These are phyloP conservation scores for Debaryomycetaceae sp. DNA, from an alignment of 1,139 yeast genomes.

Conservation along the genomic window DNA sequence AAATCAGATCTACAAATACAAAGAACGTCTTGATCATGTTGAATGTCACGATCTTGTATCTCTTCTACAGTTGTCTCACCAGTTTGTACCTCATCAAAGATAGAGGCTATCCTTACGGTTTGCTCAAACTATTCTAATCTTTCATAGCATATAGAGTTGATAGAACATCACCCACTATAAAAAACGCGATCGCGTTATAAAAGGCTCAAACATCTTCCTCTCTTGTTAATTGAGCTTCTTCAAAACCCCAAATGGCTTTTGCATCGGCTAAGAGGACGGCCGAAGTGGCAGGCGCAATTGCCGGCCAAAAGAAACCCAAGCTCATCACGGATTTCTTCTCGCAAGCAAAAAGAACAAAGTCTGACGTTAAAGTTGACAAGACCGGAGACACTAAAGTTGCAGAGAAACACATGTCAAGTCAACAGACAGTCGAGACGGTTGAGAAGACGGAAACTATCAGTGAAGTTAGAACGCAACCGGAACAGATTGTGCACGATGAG, in stretches of 20 bases:
- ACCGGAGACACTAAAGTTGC: slow-evolving; percentile 1
- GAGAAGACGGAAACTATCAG: neutral
- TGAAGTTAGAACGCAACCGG: neutral
- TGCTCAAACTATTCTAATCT: slow-evolving; percentile 28
- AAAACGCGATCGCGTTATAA: neutral
- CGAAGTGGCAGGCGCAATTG: neutral
- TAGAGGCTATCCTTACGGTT: slow-evolving; percentile 36
- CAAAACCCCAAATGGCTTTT: neutral
- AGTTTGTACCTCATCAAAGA: slow-evolving; percentile 41
- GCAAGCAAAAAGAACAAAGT: slow-evolving; percentile 5
- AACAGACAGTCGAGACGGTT: neutral
- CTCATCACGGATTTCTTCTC: slow-evolving; percentile 23
- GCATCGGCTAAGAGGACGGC: neutral
- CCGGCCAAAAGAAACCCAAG: slow-evolving; percentile 8
- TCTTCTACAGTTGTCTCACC: slow-evolving; percentile 36
- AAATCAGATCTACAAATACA: slow-evolving; percentile 15
- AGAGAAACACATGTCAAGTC: slow-evolving; percentile 1
- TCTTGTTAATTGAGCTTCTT: neutral
- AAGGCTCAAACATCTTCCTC: neutral
- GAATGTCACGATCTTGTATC: slow-evolving; percentile 18
- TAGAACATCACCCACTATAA: slow-evolving; percentile 1
- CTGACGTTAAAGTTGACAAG: slow-evolving; percentile 2
- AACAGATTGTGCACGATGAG: neutral
- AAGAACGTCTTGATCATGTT: slow-evolving; percentile 17
- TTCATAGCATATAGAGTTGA: neutral